Conservation (phyloP, 768 basidiomycete species). For the Lactarius tabidus region DNA sequence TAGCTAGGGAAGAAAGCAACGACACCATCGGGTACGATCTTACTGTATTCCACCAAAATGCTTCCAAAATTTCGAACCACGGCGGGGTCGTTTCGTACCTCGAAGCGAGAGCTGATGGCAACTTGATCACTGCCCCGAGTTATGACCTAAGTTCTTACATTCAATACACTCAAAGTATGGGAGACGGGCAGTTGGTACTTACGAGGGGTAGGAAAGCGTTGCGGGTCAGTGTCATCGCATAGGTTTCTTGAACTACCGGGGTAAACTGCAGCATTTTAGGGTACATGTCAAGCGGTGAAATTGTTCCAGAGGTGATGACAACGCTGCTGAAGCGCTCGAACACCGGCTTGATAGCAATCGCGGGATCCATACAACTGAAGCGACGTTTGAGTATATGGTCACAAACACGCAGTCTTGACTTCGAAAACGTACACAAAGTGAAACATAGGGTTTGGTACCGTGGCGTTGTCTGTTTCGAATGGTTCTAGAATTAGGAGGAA, state of each 20-base stretch:
- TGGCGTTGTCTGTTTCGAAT: conserved; percentile 97
- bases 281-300: conserved; percentile 99
- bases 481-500: conserved; percentile 97
- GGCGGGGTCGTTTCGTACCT: conserved; percentile 97
- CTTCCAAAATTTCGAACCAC: conserved; percentile 99
- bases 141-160: conserved; percentile 62
- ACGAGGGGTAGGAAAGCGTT: conserved; percentile 96
- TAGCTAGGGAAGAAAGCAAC: conserved; percentile 99
- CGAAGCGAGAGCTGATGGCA: conserved; percentile 96
- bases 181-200: conserved; percentile 27
- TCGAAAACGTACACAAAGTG: conserved; percentile 74
- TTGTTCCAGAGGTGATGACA: conserved; percentile 97
- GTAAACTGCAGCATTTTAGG: conserved; percentile 99
- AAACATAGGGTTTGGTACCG: conserved; percentile 97
- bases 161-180: conserved; percentile 7
- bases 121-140: conserved; percentile 98
- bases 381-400: not conserved
- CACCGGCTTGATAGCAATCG: conserved; percentile 94
- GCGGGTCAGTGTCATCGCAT: conserved; percentile 94
- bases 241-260: conserved; percentile 94
- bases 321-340: conserved; percentile 98
- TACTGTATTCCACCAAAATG: conserved; percentile 96
- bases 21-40: conserved; percentile 96
- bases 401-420: conserved; percentile 21
- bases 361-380: conserved; percentile 92